phyloP scores from a whole-genome alignment of 2,329 filamentous ascomycete species.

The Furcasterigmium sp. region DNA sequence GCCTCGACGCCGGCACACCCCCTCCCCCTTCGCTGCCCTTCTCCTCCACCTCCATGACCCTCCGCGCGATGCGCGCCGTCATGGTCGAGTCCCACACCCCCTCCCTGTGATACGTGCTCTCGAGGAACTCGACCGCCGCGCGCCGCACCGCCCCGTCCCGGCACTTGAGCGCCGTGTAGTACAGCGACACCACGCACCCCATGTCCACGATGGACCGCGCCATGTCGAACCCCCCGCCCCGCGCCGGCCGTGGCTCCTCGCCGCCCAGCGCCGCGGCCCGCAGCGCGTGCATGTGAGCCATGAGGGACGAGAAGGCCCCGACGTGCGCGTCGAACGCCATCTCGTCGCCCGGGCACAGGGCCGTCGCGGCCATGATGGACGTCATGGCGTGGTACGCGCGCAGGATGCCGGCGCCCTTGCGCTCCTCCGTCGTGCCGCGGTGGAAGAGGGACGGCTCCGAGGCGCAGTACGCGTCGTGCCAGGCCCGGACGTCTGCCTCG shows the following conservation, averaged over 20 bases:
- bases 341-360: slow-evolving; percentile 24
- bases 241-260: not conserved
- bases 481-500: slow-evolving; percentile 9
- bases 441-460: slow-evolving; percentile 11
- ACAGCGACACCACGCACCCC: slow-evolving; percentile 38
- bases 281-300: slow-evolving; percentile 16
- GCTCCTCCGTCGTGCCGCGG: slow-evolving; percentile 12
- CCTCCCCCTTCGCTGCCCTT: no score
- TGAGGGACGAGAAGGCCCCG: slow-evolving; percentile 22
- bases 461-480: slow-evolving; percentile 17
- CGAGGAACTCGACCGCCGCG: slow-evolving; percentile 28
- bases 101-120: slow-evolving; percentile 25
- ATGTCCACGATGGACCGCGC: slow-evolving; percentile 31
- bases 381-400: slow-evolving; percentile 34
- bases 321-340: slow-evolving; percentile 28
- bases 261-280: not conserved
- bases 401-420: slow-evolving; percentile 18
- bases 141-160: slow-evolving; percentile 32
- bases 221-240: slow-evolving; percentile 17
- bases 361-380: slow-evolving; percentile 33
- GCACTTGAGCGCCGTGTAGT: slow-evolving; percentile 41
- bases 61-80: slow-evolving; percentile 22
- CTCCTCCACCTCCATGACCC: slow-evolving; percentile 34
- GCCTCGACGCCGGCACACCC: no score
- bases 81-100: slow-evolving; percentile 34